Base-by-base conservation (phyloP, 164 flowering plant species). In the Liriodendron chinense region DNA sequence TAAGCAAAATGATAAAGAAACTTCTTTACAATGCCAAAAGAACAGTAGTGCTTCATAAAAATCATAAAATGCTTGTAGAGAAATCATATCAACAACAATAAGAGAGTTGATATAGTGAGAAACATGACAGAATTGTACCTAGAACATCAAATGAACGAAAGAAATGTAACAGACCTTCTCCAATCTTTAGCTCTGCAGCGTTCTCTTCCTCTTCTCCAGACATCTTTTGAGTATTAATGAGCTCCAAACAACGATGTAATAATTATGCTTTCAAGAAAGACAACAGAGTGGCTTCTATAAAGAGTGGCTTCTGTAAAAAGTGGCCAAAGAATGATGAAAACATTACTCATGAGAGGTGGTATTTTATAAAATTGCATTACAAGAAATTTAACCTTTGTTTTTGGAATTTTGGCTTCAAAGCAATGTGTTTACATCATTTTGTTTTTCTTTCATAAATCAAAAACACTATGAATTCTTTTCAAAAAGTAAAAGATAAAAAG, bases 201-300 rank as follows among this genome's bases (percentile, higher is more conserved):
- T 96, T 96, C 77, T 96, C 99, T 80, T 93, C 99, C 77, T 96
- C 99, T 81, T 96, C 97, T 34, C 88, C 95, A 22, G 99, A 93
- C 99, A 95, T 95, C 14, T 74, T 77, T 20, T 22, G 49, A 16
- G 20, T 43, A n/a, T 67, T 6, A 20, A 18, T 26, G 14, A 13
- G 56, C 6, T 43, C 25, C 34, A 9, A 47, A 69, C 16, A 47
- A 69, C 22, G 47, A 43, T 0, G 7, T 14, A 23, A 63, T 21
- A 25, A 56, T 1, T 14, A 21, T 8, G 14, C 47, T 23, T 69
- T 43, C 65, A 28, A 74, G 53, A 62, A 74, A 59, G 6, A 1
- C 18, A 53, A 5, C 18, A 53, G 18, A 53, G 43, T 34, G 43
- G 43, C 43, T 16, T 16, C 59, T 53, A 12, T 16, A 53, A 16